Percentiles rank a stretch among this genome's conserved stretches.
Conservation (phyloP, 176 grass and related monocot genomes). For the Triticum dicoccoides region DNA sequence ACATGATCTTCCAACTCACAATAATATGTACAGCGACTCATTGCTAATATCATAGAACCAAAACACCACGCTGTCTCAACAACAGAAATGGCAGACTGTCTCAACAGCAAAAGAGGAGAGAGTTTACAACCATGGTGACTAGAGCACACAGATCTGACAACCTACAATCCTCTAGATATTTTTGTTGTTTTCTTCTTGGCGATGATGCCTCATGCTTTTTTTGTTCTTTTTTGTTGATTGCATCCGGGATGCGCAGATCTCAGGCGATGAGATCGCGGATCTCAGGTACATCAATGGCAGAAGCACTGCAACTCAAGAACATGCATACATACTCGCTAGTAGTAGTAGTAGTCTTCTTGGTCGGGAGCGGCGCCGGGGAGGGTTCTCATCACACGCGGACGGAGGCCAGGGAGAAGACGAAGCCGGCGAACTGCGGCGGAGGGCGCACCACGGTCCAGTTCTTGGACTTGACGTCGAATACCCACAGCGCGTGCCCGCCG, state of each 20-base stretch:
- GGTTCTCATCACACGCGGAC: conserved; percentile 24
- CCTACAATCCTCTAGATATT: neutral
- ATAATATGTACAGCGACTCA: neutral
- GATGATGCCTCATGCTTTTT: neutral
- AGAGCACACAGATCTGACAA: neutral
- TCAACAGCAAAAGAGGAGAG: neutral
- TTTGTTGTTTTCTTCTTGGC: neutral
- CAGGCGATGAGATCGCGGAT: neutral
- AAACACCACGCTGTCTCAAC: conserved; percentile 1
- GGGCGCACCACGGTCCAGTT: conserved; percentile 45
- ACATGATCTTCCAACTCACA: neutral
- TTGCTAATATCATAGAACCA: neutral
- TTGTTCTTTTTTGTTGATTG: neutral
- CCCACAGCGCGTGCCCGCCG: conserved; percentile 43
- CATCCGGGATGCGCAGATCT: conserved; percentile 3
- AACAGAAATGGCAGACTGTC: neutral
- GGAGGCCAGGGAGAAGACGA: conserved; percentile 51
- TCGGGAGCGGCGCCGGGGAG: neutral
- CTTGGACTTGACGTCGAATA: conserved; percentile 48
- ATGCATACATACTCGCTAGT: neutral
- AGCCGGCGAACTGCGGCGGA: conserved; percentile 40
- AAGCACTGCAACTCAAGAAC: conserved; percentile 15
- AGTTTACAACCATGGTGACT: neutral
- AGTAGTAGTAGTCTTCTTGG: neutral
- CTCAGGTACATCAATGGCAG: conserved; percentile 28